Evolutionary conservation across 441 rosid species (phyloP).

Genomic region (Pelargonium cotyledonis): DNA sequence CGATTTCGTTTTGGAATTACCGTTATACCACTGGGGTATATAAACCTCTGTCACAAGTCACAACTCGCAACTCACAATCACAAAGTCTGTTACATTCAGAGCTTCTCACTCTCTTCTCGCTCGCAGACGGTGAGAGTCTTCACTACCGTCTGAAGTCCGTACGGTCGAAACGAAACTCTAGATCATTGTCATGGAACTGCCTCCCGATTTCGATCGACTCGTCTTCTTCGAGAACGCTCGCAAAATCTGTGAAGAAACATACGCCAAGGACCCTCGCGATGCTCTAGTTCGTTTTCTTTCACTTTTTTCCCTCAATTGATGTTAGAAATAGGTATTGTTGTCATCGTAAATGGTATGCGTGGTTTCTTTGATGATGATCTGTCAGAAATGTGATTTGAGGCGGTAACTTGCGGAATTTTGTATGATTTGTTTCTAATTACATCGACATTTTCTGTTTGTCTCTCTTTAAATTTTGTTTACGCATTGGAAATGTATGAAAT

Average conservation of each 20-base stretch:
- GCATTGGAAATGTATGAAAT: not conserved
- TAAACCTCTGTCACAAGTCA: not conserved
- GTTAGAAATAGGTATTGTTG: not conserved
- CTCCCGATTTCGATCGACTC: slow-evolving; percentile 58
- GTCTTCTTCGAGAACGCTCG: slow-evolving; percentile 80
- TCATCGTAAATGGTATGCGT: not conserved
- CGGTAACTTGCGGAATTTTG: too few species aligned
- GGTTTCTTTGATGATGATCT: not conserved
- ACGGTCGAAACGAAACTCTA: not conserved
- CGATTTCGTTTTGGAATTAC: not conserved
- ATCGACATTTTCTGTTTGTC: not conserved
- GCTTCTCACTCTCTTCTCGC: not conserved
- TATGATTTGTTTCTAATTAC: too few species aligned
- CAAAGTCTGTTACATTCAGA: not conserved
- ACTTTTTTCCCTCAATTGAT: not conserved
- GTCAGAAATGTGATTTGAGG: too few species aligned
- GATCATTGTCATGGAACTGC: slow-evolving; percentile 56
- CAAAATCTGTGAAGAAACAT: slow-evolving; percentile 54
- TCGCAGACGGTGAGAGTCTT: too few species aligned
- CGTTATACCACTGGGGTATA: not conserved
- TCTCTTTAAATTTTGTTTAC: not conserved
- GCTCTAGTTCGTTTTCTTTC: slow-evolving; percentile 45
- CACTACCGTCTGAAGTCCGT: not conserved
- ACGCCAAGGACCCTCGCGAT: slow-evolving; percentile 61
- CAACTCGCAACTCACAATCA: not conserved